Base-by-base conservation (phyloP, 2,329 filamentous ascomycete genomes). In the Periconia digitata region DNA sequence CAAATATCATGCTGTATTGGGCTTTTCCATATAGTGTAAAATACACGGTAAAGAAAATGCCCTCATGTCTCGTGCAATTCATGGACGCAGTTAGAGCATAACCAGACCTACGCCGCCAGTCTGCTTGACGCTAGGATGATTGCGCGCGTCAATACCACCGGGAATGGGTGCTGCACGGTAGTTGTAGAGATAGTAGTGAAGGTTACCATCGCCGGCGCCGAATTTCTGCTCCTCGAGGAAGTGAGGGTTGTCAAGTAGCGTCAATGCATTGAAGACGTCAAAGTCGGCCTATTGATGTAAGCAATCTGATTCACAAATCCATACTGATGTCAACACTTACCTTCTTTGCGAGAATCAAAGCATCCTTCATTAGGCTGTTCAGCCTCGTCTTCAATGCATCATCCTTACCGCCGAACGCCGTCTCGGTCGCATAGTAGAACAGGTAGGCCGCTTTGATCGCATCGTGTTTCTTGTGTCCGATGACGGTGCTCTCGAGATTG, bases 111-210 rank as follows among this genome's bases (percentile, higher is more conserved):
- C 85, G 1, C 94, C 92, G 60, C 92, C 94, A 67, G 91, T 83
- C 54, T 83, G 81, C 48, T 85, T 85, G 59, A 86, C 83, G 67
- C 96, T 92, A 34, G 92, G 78, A 60, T 84, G 76, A 68, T 95
- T 95, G 64, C 81, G 84, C 63, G 81, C 80, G 70, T 96, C 85
- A 37, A 97, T 85, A 18, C 94, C 94, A 41, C 94, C 92, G 0
- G 84, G 77, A 63, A 99, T 87, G n/a, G 86, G 85, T 51, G 89
- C 85, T 12, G 90, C 89, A 48, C 90, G 85, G 78, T 96, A 99
- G 75, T 99, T 99, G 81, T 95, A 99, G 24, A 99, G 79, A 72
- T 99, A 99, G 75, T 92, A 99, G 73, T 99, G 91, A 61, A 99
- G 79, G 71, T 94, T 90, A 40, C 94, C 94, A 70, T 99, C 94